A percentile compares a stretch with the other conserved stretches of the same genome.
These are phyloP conservation scores for Cairneyella variabilis DNA, from an alignment of 495 filamentous ascomycete genomes.

Conservation along the genomic window DNA sequence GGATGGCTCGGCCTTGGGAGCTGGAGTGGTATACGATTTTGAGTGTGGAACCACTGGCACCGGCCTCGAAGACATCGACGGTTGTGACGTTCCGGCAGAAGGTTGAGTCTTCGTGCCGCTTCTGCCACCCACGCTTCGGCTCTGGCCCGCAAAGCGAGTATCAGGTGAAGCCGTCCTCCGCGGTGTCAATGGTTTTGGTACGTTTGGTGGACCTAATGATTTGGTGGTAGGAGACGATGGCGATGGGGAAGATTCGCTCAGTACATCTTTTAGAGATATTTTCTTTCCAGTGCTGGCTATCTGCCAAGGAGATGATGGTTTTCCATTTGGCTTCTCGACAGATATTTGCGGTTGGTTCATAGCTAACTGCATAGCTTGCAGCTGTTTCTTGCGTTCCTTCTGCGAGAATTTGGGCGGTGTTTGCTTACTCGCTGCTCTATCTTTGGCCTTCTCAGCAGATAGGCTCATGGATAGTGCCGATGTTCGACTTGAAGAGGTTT, in stretches of 20 bases:
- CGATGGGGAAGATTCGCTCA: slow-evolving; percentile 34
- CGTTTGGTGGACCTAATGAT: slow-evolving; percentile 17
- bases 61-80: slow-evolving; percentile 5
- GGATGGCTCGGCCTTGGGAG: slow-evolving; percentile 44
- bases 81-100: slow-evolving; percentile 11
- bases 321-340: slow-evolving; percentile 16
- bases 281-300: slow-evolving; percentile 34
- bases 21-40: slow-evolving; percentile 35
- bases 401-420: slow-evolving; percentile 67
- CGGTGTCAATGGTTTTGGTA: slow-evolving; percentile 18
- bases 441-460: slow-evolving; percentile 44
- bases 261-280: slow-evolving; percentile 28
- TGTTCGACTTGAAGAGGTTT: slow-evolving; percentile 55
- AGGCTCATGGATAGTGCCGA: slow-evolving; percentile 76
- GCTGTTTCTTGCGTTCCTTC: slow-evolving; percentile 77
- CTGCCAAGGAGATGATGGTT: slow-evolving; percentile 69
- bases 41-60: slow-evolving; percentile 42
- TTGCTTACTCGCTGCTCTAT: slow-evolving; percentile 28
- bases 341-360: slow-evolving; percentile 8
- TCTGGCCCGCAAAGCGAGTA: slow-evolving; percentile 50
- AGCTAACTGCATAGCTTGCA: slow-evolving; percentile 57
- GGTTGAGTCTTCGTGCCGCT: neutral
- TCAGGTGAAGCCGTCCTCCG: slow-evolving; percentile 50
- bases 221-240: slow-evolving; percentile 20
- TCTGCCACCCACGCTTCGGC: slow-evolving; percentile 25